Conservation (phyloP, 495 filamentous ascomycete species). For the Penicillium alfredii region DNA sequence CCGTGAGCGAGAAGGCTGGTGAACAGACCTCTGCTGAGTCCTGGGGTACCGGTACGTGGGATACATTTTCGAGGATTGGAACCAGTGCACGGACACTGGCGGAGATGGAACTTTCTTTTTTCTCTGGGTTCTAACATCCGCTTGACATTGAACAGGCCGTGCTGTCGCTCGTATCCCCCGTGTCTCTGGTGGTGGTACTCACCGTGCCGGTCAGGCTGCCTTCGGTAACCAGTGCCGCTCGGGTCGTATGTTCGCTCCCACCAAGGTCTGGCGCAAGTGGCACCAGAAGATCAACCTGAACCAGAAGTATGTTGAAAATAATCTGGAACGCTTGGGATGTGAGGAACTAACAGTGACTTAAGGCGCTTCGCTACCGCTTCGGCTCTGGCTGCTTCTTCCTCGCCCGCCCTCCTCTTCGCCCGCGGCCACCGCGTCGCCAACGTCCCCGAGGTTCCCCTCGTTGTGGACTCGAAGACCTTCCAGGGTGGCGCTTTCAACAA, state of each 20-base stretch:
- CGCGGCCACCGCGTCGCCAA: slow-evolving; percentile 91
- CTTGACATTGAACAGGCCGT: too few relatives aligned
- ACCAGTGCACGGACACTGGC: too few relatives aligned
- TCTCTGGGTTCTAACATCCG: too few relatives aligned
- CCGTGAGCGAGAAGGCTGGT: slow-evolving; percentile 99
- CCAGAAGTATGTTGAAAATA: slow-evolving; percentile 92
- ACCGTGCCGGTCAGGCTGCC: slow-evolving; percentile 98
- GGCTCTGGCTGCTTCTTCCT: slow-evolving; percentile 91
- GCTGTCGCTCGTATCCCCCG: slow-evolving; percentile 99
- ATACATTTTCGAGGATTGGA: slow-evolving; percentile 14
- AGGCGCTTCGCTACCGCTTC: slow-evolving; percentile 97
- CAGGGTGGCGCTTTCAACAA: slow-evolving; percentile 68
- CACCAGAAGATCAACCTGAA: slow-evolving; percentile 99
- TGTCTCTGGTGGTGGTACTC: slow-evolving; percentile 99
- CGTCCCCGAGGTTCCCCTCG: slow-evolving; percentile 94
- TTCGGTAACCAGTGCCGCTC: slow-evolving; percentile 99
- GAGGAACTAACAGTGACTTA: slow-evolving; percentile 15
- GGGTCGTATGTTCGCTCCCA: slow-evolving; percentile 99
- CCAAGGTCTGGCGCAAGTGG: slow-evolving; percentile 99
- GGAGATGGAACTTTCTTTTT: too few relatives aligned
- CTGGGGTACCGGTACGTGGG: slow-evolving; percentile 94
- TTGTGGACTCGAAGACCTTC: slow-evolving; percentile 86
- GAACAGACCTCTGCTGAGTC: slow-evolving; percentile 99
- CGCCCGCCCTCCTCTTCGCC: slow-evolving; percentile 87
- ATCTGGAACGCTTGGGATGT: slow-evolving; percentile 12